A percentile compares a stretch with the other conserved stretches of the same genome.
Conservation (phyloP, 1,284 basidiomycete species). For the Coniferiporia weirii region DNA sequence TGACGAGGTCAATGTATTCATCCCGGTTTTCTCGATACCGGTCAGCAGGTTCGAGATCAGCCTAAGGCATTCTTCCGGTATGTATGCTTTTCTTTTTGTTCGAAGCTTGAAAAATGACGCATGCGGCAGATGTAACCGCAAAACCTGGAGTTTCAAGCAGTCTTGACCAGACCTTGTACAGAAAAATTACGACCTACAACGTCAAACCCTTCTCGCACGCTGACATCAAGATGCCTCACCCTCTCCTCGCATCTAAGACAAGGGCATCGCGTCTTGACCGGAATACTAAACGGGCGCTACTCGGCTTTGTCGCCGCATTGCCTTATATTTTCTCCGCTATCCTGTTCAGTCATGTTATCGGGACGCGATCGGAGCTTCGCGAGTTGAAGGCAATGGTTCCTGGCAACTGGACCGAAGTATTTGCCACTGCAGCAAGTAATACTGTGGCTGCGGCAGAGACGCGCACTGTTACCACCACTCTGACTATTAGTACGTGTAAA, state of each 20-base stretch:
- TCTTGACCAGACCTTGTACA: background rate
- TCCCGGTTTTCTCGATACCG: constrained; percentile 64
- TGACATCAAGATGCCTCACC: constrained; percentile 9
- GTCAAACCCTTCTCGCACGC: constrained; percentile 15
- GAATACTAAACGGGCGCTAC: constrained; percentile 1
- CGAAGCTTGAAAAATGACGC: background rate
- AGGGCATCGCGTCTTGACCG: background rate
- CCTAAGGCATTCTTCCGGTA: constrained; percentile 49
- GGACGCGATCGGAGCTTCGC: constrained; percentile 10
- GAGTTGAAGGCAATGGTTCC: constrained; percentile 1
- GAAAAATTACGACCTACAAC: constrained; percentile 7
- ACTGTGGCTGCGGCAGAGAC: background rate
- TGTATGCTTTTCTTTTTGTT: constrained; percentile 21
- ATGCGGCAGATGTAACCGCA: background rate
- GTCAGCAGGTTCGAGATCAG: constrained; percentile 60
- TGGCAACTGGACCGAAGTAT: background rate
- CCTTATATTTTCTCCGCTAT: constrained; percentile 6
- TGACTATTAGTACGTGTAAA: constrained; percentile 1
- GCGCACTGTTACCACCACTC: constrained; percentile 8
- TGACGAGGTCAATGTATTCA: constrained; percentile 37
- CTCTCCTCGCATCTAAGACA: background rate
- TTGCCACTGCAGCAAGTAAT: background rate
- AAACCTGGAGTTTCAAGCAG: background rate
- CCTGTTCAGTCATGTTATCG: constrained; percentile 4
- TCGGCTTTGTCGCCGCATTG: background rate